These are phyloP conservation scores for Fusarium virguliforme DNA, from an alignment of 2,329 filamentous ascomycete species.

Conservation along the genomic window DNA sequence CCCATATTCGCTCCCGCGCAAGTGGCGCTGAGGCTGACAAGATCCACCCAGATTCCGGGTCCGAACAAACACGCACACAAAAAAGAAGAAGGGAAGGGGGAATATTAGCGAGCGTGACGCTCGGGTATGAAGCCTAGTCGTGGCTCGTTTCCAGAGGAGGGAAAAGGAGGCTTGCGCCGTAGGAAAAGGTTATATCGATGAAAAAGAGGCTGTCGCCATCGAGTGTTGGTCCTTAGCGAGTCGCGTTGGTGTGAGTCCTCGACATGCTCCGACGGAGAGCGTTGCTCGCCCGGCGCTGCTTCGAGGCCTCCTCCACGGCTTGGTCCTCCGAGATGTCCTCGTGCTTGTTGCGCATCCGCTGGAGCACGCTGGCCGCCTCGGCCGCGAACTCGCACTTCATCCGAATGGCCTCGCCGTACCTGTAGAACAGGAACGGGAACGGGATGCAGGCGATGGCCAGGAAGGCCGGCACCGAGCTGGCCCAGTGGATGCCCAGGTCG, in stretches of 20 bases:
- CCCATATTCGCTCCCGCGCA: neutral
- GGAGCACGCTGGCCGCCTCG: slow-evolving; percentile 75
- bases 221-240: neutral
- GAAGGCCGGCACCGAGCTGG: slow-evolving; percentile 80
- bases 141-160: neutral
- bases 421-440: slow-evolving; percentile 83
- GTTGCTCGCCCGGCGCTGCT: slow-evolving; percentile 48
- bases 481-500: slow-evolving; percentile 82
- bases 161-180: neutral
- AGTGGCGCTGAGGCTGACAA: slow-evolving; percentile 1
- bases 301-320: slow-evolving; percentile 46
- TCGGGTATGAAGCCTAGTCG: neutral
- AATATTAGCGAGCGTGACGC: neutral
- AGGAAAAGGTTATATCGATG: neutral
- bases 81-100: neutral
- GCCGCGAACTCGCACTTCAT: slow-evolving; percentile 79
- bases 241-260: slow-evolving; percentile 26
- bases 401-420: slow-evolving; percentile 76
- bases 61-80: neutral
- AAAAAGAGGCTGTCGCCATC: neutral
- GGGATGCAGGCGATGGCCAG: slow-evolving; percentile 80
- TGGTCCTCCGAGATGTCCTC: slow-evolving; percentile 52
- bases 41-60: neutral
- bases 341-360: slow-evolving; percentile 58
- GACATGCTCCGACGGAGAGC: slow-evolving; percentile 43